Evolutionary conservation across 148 eudicot species (phyloP).

Genomic region (Rhododendron ferrugineum): DNA sequence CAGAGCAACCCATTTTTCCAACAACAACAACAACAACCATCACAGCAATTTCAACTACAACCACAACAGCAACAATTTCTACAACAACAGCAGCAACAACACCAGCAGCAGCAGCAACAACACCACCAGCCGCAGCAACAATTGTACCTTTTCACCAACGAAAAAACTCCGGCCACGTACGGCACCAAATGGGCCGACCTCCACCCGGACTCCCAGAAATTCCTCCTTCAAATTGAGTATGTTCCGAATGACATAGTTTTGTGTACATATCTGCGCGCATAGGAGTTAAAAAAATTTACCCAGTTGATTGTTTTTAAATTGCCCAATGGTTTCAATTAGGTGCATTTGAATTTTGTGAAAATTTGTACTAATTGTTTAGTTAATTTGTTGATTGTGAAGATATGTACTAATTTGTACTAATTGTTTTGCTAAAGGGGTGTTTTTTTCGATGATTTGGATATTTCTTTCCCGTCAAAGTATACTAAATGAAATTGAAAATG

Average conservation of each 20-base stretch:
- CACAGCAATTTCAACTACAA: slow-evolving; percentile 23
- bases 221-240: slow-evolving; percentile 78
- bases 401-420: no score
- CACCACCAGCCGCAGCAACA: slow-evolving; percentile 62
- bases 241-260: neutral
- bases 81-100: slow-evolving; percentile 17
- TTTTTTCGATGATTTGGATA: neutral
- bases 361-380: neutral
- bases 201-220: slow-evolving; percentile 86
- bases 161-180: slow-evolving; percentile 72
- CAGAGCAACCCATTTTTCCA: slow-evolving; percentile 17
- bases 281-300: neutral
- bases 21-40: slow-evolving; percentile 25
- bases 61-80: slow-evolving; percentile 22
- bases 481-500: neutral
- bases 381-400: no score
- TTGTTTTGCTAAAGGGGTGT: no score
- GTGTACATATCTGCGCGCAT: neutral
- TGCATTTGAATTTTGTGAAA: neutral
- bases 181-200: slow-evolving; percentile 90
- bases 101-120: slow-evolving; percentile 36
- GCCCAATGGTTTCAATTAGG: neutral
- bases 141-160: slow-evolving; percentile 72
- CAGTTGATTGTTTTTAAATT: neutral
- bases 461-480: neutral